Evolutionary conservation across 495 filamentous ascomycete species (phyloP).

Genomic region (Penicillium chermesinum): DNA sequence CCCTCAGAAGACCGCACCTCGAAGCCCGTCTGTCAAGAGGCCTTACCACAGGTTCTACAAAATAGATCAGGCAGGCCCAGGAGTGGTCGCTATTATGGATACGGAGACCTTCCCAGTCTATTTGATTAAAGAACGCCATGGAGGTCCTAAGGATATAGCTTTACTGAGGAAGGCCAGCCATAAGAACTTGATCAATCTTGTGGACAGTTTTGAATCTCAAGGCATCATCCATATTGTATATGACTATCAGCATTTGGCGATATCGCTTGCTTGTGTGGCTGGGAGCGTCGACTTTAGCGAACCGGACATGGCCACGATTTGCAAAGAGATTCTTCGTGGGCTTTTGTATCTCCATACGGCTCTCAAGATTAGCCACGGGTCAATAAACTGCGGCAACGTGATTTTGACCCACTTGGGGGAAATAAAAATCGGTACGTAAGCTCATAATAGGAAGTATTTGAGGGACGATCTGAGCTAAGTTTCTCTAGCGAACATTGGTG

Average conservation of each 20-base stretch:
- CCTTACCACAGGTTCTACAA: conserved; percentile 3
- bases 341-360: conserved; percentile 8
- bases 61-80: conserved; percentile 9
- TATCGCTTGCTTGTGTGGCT: conserved; percentile 2
- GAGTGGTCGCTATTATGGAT: conserved; percentile 5
- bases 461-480: no score
- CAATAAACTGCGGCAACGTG: conserved; percentile 3
- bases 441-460: not conserved
- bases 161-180: not conserved
- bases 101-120: conserved; percentile 1
- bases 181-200: conserved; percentile 1
- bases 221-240: conserved; percentile 4
- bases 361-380: conserved; percentile 6
- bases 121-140: not conserved
- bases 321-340: conserved; percentile 7
- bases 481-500: conserved; percentile 13
- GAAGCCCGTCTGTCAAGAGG: not conserved
- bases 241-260: conserved; percentile 9
- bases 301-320: conserved; percentile 11
- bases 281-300: conserved; percentile 9
- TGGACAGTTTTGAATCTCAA: conserved; percentile 1
- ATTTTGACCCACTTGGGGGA: conserved; percentile 2
- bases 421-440: conserved; percentile 11
- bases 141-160: not conserved
- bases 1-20: not conserved